A percentile compares a stretch with the other conserved stretches of the same genome.
Conservation (phyloP, 78 protist genomes). For the Trichosphaerium sp. region DNA sequence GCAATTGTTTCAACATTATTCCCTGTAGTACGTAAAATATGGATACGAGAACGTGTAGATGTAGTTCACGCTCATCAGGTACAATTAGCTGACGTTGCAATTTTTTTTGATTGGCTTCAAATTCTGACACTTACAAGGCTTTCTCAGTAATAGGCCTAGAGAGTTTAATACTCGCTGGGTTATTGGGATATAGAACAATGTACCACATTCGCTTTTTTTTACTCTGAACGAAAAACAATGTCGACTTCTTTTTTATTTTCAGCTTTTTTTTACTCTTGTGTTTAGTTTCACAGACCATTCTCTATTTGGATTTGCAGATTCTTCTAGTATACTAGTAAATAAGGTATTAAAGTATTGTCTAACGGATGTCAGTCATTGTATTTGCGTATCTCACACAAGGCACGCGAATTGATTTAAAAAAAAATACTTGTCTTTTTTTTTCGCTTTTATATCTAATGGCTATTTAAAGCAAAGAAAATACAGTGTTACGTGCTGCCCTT, state of each 20-base stretch:
- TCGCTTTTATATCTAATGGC: too few relatives aligned
- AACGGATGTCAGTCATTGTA: constrained; percentile 67
- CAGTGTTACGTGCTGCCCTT: constrained; percentile 76
- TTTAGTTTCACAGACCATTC: constrained; percentile 92
- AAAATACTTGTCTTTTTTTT: not conserved
- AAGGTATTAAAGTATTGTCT: constrained; percentile 69
- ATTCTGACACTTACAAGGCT: constrained; percentile 25
- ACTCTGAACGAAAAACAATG: not conserved
- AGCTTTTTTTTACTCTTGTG: not conserved
- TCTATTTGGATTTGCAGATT: constrained; percentile 88
- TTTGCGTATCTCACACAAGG: constrained; percentile 88
- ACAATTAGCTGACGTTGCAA: not conserved
- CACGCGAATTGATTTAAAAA: not conserved
- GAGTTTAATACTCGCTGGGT: constrained; percentile 69
- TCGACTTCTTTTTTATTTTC: too few relatives aligned
- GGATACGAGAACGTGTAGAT: constrained; percentile 70
- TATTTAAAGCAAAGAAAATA: constrained; percentile 85
- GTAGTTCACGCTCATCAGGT: constrained; percentile 94
- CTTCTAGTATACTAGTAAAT: constrained; percentile 63
- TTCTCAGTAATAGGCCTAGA: constrained; percentile 83
- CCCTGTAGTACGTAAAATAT: constrained; percentile 70
- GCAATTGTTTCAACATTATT: constrained; percentile 1
- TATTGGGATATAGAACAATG: constrained; percentile 66
- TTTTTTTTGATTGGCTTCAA: not conserved
- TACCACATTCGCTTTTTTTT: not conserved